These are phyloP conservation scores for Fusarium piperis DNA, from an alignment of 2,329 filamentous ascomycete species.

Conservation along the genomic window DNA sequence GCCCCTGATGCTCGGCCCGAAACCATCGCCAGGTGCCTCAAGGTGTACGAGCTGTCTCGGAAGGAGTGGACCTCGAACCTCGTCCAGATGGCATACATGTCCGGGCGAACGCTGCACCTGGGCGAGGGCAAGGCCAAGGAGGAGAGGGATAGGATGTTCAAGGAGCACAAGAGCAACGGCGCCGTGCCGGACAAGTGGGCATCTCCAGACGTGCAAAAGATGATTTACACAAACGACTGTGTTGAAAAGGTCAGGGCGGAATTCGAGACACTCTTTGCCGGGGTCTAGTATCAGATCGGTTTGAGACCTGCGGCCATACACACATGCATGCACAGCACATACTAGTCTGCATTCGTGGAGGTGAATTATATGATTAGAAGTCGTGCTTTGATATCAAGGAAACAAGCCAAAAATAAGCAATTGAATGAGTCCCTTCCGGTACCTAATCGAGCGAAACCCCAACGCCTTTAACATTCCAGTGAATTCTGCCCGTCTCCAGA, in stretches of 20 bases:
- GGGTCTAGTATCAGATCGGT: slow-evolving; percentile 19
- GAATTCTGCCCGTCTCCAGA: slow-evolving; percentile 15
- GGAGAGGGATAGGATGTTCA: slow-evolving; percentile 67
- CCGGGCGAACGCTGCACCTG: slow-evolving; percentile 64
- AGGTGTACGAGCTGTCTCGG: slow-evolving; percentile 39
- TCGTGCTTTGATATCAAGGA: slow-evolving; percentile 27
- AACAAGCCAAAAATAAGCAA: slow-evolving; percentile 29
- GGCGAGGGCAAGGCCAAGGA: slow-evolving; percentile 67
- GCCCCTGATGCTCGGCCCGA: slow-evolving; percentile 35
- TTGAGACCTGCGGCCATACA: background rate
- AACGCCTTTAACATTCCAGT: slow-evolving; percentile 35
- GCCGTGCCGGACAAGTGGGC: slow-evolving; percentile 75
- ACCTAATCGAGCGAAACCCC: slow-evolving; percentile 22
- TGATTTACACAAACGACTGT: slow-evolving; percentile 73
- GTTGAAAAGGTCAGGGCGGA: slow-evolving; percentile 53
- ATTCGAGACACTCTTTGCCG: slow-evolving; percentile 35
- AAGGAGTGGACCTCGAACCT: slow-evolving; percentile 42
- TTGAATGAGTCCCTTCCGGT: slow-evolving; percentile 13
- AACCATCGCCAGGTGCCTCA: slow-evolving; percentile 39
- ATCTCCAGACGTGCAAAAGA: slow-evolving; percentile 73
- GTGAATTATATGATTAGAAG: slow-evolving; percentile 34
- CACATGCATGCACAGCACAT: background rate
- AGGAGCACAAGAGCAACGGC: slow-evolving; percentile 59
- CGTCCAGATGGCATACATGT: slow-evolving; percentile 39
- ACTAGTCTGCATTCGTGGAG: background rate